Percentiles rank a stretch among this genome's conserved stretches.
These are phyloP conservation scores for Penicillium lividum DNA, from an alignment of 495 filamentous ascomycete species.

Conservation along the genomic window DNA sequence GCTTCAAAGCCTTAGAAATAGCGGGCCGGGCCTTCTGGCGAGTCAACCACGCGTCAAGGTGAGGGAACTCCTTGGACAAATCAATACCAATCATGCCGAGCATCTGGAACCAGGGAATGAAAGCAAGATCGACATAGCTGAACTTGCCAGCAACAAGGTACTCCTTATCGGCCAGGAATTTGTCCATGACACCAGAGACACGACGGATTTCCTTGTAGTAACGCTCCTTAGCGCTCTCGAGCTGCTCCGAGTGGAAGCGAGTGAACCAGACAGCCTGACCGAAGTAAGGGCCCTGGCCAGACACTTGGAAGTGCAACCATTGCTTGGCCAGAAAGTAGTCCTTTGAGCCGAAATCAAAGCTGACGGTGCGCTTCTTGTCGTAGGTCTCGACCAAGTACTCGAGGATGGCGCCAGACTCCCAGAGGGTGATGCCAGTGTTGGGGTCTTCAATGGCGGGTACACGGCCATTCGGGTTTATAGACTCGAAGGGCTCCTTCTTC, in stretches of 20 bases:
- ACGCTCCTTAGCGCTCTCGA: conserved; percentile 58
- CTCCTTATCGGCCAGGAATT: conserved; percentile 48
- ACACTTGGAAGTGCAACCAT: conserved; percentile 67
- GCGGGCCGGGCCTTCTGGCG: conserved; percentile 40
- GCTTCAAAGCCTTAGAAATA: conserved; percentile 42
- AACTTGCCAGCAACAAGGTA: conserved; percentile 62
- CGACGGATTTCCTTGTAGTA: conserved; percentile 63
- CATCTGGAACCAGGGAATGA: conserved; percentile 53
- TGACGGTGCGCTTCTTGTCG: conserved; percentile 61
- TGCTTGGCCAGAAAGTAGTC: conserved; percentile 60
- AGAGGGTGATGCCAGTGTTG: conserved; percentile 65
- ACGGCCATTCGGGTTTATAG: conserved; percentile 76
- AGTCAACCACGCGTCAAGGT: conserved; percentile 45
- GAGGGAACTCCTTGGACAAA: conserved; percentile 41
- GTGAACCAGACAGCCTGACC: conserved; percentile 60
- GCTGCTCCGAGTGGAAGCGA: conserved; percentile 54
- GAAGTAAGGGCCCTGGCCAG: conserved; percentile 71
- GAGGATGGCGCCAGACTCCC: conserved; percentile 77
- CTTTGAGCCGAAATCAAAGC: conserved; percentile 47
- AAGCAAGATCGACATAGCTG: conserved; percentile 61
- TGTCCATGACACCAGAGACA: conserved; percentile 59
- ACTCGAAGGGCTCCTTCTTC: conserved; percentile 56
- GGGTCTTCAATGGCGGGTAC: conserved; percentile 62
- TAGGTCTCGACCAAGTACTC: conserved; percentile 73
- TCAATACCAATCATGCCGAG: conserved; percentile 25